Conservation (phyloP, 1,284 basidiomycete species). For the Ganoderma leucocontextum region DNA sequence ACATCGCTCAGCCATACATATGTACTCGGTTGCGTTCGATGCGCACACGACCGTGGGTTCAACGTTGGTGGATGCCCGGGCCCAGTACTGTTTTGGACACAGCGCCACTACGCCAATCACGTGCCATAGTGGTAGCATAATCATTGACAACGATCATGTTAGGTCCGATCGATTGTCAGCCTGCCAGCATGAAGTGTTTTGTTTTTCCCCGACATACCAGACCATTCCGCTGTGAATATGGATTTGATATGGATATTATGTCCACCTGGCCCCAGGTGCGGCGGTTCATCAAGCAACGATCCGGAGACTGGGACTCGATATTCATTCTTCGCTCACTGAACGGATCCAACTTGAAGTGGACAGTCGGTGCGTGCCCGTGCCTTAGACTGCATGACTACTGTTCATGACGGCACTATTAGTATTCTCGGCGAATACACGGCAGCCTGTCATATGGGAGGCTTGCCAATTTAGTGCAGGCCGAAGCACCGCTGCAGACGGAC, state of each 20-base stretch:
- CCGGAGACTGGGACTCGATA: not conserved
- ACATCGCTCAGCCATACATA: no score
- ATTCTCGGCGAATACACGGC: not conserved
- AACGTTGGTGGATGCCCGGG: no score
- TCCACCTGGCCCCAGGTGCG: not conserved
- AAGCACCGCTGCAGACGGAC: not conserved
- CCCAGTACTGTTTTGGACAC: no score
- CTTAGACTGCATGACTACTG: no score
- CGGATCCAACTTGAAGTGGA: not conserved
- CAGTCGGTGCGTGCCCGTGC: not conserved
- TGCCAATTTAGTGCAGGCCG: not conserved
- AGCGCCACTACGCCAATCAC: not conserved
- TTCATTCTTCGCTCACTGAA: not conserved
- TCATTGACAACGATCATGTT: no score
- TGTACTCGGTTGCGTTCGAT: no score
- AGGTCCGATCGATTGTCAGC: conserved; percentile 1
- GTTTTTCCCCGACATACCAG: not conserved
- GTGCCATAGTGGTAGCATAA: no score
- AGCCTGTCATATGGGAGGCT: not conserved
- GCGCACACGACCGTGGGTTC: no score
- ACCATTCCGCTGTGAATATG: not conserved
- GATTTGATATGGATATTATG: not conserved
- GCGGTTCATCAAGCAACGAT: not conserved
- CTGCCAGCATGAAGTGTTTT: not conserved
- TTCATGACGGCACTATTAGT: not conserved